Conservation (phyloP, 208 protist species). For the Zelonia costaricensis region DNA sequence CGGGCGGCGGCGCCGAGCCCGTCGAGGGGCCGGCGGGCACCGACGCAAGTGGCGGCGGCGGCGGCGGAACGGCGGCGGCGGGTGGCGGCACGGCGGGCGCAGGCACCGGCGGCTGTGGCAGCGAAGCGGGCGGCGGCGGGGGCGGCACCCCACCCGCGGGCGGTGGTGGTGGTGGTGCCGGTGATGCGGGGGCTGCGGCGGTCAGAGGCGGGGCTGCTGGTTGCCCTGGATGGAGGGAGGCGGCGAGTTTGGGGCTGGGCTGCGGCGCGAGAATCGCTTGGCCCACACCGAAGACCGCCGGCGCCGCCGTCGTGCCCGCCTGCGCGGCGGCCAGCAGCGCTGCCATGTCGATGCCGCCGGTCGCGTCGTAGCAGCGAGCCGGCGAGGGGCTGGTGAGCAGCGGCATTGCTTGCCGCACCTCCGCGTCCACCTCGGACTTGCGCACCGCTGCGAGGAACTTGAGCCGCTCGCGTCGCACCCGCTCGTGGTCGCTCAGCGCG, state of each 20-base stretch:
- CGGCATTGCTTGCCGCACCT: slow-evolving; percentile 48
- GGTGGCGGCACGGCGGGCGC: slow-evolving; percentile 1
- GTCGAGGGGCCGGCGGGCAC: neutral
- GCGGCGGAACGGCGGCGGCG: neutral
- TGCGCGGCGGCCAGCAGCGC: slow-evolving; percentile 9
- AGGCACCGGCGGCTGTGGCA: neutral
- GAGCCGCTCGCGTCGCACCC: slow-evolving; percentile 71
- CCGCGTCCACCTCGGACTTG: slow-evolving; percentile 47
- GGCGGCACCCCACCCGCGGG: neutral
- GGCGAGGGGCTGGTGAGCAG: slow-evolving; percentile 34
- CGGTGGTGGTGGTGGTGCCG: neutral
- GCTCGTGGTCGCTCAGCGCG: slow-evolving; percentile 81
- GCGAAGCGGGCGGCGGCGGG: neutral
- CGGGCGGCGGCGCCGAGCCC: neutral
- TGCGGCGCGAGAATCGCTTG: slow-evolving; percentile 9
- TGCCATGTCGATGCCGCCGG: neutral
- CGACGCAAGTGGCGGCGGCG: neutral
- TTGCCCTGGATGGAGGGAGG: no score
- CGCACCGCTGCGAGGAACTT: slow-evolving; percentile 48
- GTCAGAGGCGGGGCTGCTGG: no score
- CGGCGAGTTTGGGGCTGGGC: neutral
- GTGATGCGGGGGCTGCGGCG: neutral
- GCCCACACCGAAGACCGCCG: slow-evolving; percentile 22
- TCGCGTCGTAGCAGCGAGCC: slow-evolving; percentile 15
- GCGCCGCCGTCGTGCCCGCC: neutral